Evolutionary conservation across 441 rosid species (phyloP), one percentile per base, ranked within the genome.

Genomic region (Adansonia madagascariensis): DNA sequence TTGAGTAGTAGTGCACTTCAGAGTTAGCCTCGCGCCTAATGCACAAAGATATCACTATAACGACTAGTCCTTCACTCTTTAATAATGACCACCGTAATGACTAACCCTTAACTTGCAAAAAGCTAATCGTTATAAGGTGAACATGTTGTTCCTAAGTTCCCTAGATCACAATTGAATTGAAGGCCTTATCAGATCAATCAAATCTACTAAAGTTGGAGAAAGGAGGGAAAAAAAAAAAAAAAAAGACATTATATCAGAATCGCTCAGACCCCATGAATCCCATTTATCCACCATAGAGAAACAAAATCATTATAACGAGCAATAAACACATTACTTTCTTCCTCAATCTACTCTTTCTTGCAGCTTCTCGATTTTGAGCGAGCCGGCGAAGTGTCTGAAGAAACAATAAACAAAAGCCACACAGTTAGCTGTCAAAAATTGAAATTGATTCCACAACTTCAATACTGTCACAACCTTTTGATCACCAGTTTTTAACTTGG

Each of bases 311-410:
- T 31, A 27, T 56, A 71, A 69, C 50, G 7, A 75, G 53, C 52
- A 18, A 41, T 61, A 53, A 18, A 14, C 57, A 64, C 44, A 60
- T 74, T 85, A 91, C 95, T 81, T 91, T 91, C 75, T 91, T 91
- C 83, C 95, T 85, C 73, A 90, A 76, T 39, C 95, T 84, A 77
- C 95, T 91, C 85, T 90, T 91, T 82, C 90, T 86, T n/a, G 93
- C 95, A 81, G 95, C 95, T 78, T 91, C 95, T 46, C 95, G 79
- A 78, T 91, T 89, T 75, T 91, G 95, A 73, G 95, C 93, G 64
- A 91, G 80, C 85, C 95, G 79, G 44, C 92, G 82, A 67, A 91
- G 91, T 3, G 82, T 78, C 95, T 91, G 83, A 57, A 63, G 71
- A 53, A 61, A 73, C 31, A 53, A 53, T 18, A 22, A 35, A 9